Evolutionary conservation across 2,329 filamentous ascomycete species (phyloP).

Genomic region (Alternaria atra): DNA sequence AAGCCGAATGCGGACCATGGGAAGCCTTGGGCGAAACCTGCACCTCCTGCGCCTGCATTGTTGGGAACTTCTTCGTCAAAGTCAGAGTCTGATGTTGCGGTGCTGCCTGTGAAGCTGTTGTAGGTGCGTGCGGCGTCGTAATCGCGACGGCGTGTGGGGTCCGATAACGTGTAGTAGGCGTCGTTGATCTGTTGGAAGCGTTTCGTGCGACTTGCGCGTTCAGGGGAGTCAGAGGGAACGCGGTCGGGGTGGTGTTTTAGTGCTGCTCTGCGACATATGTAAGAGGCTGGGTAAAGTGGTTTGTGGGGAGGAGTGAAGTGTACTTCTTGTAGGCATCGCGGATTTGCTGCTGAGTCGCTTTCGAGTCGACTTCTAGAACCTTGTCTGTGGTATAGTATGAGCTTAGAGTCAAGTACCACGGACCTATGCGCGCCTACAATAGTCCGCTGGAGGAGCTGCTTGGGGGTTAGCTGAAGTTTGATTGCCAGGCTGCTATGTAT

Average conservation of each 20-base stretch:
- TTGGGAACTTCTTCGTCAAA: constrained; percentile 62
- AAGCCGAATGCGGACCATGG: constrained; percentile 81
- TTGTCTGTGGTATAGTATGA: constrained; percentile 26
- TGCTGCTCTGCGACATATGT: constrained; percentile 68
- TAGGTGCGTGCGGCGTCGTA: constrained; percentile 79
- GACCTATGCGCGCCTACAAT: constrained; percentile 28
- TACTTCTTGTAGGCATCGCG: constrained; percentile 94
- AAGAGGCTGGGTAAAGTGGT: constrained; percentile 5
- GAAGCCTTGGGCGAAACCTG: constrained; percentile 60
- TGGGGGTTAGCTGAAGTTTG: constrained; percentile 23
- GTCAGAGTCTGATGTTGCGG: constrained; percentile 55
- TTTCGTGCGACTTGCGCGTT: constrained; percentile 81
- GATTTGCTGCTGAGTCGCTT: constrained; percentile 82
- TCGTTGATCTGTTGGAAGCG: constrained; percentile 93
- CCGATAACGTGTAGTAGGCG: constrained; percentile 90
- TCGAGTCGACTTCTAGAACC: constrained; percentile 73
- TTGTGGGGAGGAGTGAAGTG: neutral
- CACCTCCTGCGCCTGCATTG: constrained; percentile 8
- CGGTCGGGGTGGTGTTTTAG: constrained; percentile 94
- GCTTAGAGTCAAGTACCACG: neutral
- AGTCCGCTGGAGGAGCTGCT: constrained; percentile 34
- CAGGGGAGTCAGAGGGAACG: constrained; percentile 82
- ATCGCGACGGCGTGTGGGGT: constrained; percentile 76
- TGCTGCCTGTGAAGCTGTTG: constrained; percentile 57
- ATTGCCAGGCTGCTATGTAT: neutral